phyloP scores from a whole-genome alignment of 2,329 filamentous ascomycete species.

The Dryadomyces sulphureus region DNA sequence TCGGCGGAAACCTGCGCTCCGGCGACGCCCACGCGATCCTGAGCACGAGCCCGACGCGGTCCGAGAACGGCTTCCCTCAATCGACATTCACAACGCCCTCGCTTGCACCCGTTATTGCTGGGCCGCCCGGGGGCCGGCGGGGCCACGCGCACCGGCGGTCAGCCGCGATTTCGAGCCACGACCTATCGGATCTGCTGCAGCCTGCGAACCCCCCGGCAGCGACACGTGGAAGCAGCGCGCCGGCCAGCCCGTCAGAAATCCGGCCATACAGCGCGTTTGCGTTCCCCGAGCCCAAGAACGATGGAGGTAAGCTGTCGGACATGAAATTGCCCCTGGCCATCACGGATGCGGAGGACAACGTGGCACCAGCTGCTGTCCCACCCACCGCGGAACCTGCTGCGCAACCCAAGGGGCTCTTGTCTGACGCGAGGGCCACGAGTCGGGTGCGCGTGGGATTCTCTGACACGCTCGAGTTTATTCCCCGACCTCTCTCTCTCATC shows the following conservation, averaged over 20 bases:
- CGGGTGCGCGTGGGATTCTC: slow-evolving; percentile 68
- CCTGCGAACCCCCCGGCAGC: slow-evolving; percentile 36
- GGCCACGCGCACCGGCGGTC: slow-evolving; percentile 74
- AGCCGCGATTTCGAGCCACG: slow-evolving; percentile 68
- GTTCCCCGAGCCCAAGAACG: slow-evolving; percentile 11
- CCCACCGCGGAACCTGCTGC: not conserved
- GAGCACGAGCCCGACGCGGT: slow-evolving; percentile 56
- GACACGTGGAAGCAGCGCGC: slow-evolving; percentile 46
- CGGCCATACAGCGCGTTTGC: slow-evolving; percentile 16
- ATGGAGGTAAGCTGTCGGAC: not conserved
- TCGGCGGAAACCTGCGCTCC: slow-evolving; percentile 54
- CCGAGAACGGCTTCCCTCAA: slow-evolving; percentile 40
- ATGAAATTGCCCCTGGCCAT: not conserved
- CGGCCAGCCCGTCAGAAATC: slow-evolving; percentile 41
- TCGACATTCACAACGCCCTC: slow-evolving; percentile 27
- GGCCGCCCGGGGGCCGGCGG: slow-evolving; percentile 29
- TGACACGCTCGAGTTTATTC: slow-evolving; percentile 71
- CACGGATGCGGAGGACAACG: not conserved
- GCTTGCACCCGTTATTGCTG: not conserved
- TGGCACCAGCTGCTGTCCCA: not conserved
- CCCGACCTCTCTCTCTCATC: slow-evolving; percentile 66
- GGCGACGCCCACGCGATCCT: slow-evolving; percentile 44
- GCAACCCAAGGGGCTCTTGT: slow-evolving; percentile 7
- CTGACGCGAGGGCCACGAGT: slow-evolving; percentile 12
- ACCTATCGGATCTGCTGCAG: slow-evolving; percentile 56